Evolutionary conservation across 176 grass and related monocot species (phyloP), one percentile per base, ranked within the genome.

Genomic region (Carex cristatella): DNA sequence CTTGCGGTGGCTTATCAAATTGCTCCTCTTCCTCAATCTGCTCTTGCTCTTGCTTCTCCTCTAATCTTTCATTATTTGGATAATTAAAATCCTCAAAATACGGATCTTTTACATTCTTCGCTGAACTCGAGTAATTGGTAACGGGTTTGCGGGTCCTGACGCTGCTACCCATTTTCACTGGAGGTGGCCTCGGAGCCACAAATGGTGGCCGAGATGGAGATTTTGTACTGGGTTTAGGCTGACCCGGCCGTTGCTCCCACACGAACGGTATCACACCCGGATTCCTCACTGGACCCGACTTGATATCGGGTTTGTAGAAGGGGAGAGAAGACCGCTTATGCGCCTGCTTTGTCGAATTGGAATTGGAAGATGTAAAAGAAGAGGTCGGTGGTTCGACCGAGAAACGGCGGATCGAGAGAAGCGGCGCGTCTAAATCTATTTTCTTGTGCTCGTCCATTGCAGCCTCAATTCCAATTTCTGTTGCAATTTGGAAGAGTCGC

Each of bases 211-310:
- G 51, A 51, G 84, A 87, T 0, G 64, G 19, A 18, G 77, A 61
- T 59, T 79, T 87, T 65, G 81, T 81, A 61, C 87, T 87, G 81
- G 86, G 87, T 89, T 99, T 99, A 58, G 97, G 97, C 59, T 88
- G 90, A n/a, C 93, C 91, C 3, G 93, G 93, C 10, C 85, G 84
- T 30, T 96, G 88, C 88, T 99, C 97, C 97, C 93, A 99, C 16
- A 89, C 79, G 73, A 99, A 99, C 30, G 93, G 93, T 75, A 99
- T 88, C 57, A 91, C 81, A 61, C 93, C 93, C 0, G 97, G 93
- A 64, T 91, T 92, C 8, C 88, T 32, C 19, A 94, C 54, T 10
- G 93, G 93, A 69, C 97, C 97, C 48, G 93, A 96, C 35, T 85
- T 85, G 83, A 94, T 84, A 49, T 88, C 93, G 16, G 87, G 27